Percentiles rank a stretch among this genome's conserved stretches.
Conservation (phyloP, 768 basidiomycete genomes). For the Clitopilus passeckerianus region DNA sequence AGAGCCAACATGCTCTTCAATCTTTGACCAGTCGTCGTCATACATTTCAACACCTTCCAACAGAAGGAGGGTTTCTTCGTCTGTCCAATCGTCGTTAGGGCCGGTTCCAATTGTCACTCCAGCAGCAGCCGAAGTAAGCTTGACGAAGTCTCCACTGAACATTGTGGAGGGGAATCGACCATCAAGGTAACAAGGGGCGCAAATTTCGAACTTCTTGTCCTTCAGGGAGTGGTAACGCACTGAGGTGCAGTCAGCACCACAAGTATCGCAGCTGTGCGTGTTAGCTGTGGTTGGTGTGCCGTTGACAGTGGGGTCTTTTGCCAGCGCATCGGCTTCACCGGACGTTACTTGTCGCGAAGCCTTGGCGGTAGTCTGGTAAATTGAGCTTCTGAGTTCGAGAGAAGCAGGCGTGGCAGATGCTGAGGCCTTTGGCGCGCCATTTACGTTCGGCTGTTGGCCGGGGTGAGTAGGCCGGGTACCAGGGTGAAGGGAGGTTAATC, state of each 20-base stretch:
- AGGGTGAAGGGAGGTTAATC: constrained; percentile 89
- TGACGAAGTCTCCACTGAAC: constrained; percentile 97
- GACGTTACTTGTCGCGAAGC: constrained; percentile 67
- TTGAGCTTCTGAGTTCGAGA: constrained; percentile 81
- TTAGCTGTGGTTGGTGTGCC: constrained; percentile 31
- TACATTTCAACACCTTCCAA: constrained; percentile 99
- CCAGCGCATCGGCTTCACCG: constrained; percentile 62
- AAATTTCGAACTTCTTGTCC: constrained; percentile 87
- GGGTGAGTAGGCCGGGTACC: constrained; percentile 58
- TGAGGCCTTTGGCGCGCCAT: constrained; percentile 40
- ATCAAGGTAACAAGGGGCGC: constrained; percentile 89
- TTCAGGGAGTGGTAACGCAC: constrained; percentile 92
- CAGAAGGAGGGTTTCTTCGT: constrained; percentile 83
- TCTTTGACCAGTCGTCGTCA: constrained; percentile 92
- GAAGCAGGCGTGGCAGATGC: constrained; percentile 54
- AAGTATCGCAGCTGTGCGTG: constrained; percentile 82
- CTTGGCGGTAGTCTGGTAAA: constrained; percentile 86
- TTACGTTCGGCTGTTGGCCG: constrained; percentile 27
- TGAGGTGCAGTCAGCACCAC: constrained; percentile 87
- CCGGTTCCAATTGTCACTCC: constrained; percentile 35
- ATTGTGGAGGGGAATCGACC: constrained; percentile 95
- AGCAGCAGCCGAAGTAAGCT: constrained; percentile 48
- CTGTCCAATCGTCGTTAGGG: constrained; percentile 73
- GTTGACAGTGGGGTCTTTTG: constrained; percentile 47
- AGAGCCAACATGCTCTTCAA: constrained; percentile 92